Evolutionary conservation across 371 early-diverging fungal species (phyloP).

Genomic region (Apophysomyces variabilis): DNA sequence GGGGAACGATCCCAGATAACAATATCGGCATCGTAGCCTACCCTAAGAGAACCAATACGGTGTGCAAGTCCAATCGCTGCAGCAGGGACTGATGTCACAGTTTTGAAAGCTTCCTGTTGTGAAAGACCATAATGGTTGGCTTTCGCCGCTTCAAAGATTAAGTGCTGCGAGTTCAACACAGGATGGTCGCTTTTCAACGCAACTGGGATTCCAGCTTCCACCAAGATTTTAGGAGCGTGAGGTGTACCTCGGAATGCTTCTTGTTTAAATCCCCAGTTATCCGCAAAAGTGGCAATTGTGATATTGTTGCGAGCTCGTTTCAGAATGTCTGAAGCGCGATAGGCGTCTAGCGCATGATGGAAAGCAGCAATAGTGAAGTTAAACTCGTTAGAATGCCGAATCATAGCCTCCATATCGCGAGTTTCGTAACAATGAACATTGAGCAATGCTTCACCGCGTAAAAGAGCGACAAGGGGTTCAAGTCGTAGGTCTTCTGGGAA

Average conservation of each 20-base stretch:
- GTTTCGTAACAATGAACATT: slow-evolving; percentile 81
- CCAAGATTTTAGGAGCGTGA: slow-evolving; percentile 61
- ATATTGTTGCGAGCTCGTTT: slow-evolving; percentile 67
- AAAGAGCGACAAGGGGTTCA: slow-evolving; percentile 67
- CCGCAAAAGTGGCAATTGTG: slow-evolving; percentile 63
- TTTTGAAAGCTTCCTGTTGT: slow-evolving; percentile 59
- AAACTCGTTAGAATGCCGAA: slow-evolving; percentile 77
- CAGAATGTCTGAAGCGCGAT: slow-evolving; percentile 69
- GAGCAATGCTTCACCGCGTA: slow-evolving; percentile 73
- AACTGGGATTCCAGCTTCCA: slow-evolving; percentile 69
- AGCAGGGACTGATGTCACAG: slow-evolving; percentile 79
- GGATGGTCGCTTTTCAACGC: slow-evolving; percentile 82
- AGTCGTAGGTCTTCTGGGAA: slow-evolving; percentile 71
- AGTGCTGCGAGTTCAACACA: slow-evolving; percentile 70
- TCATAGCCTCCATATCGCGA: slow-evolving; percentile 74
- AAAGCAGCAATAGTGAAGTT: slow-evolving; percentile 77
- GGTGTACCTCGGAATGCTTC: slow-evolving; percentile 75
- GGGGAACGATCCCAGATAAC: slow-evolving; percentile 73
- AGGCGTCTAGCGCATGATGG: slow-evolving; percentile 85
- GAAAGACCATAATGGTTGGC: slow-evolving; percentile 73
- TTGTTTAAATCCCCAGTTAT: slow-evolving; percentile 76
- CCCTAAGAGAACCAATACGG: slow-evolving; percentile 66
- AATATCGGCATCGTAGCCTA: slow-evolving; percentile 80
- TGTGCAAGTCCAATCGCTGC: slow-evolving; percentile 73
- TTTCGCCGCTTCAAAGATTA: slow-evolving; percentile 79